Evolutionary conservation across 306 rosid species (phyloP), one percentile per base, ranked within the genome.

Genomic region (Nissolia schottii): DNA sequence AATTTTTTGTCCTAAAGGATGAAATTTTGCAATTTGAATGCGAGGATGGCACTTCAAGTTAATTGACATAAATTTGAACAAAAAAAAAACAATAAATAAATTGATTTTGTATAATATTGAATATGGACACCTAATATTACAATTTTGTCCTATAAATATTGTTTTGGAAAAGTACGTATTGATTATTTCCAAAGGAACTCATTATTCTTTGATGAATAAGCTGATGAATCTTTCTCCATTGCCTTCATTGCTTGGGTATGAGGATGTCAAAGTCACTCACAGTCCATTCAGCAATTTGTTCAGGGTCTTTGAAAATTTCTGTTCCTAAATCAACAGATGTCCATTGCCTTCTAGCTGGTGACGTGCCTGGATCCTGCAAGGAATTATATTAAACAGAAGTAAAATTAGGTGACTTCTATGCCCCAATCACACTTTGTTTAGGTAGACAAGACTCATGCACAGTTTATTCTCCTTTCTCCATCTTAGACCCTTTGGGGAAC

Each of bases 271-370:
- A 67, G 13, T 57, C 68, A 2, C 11, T 22, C 23, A 76, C 80
- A 29, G 67, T 76, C 80, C 80, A 76, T 31, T 56, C 72, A 40
- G 80, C 80, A 28, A 14, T 60, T 31, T 76, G 68, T 5, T 66
- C 11, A 28, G 67, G 60, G n/a, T 67, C 74, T 66, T 67, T 76
- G 68, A 66, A 76, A 5, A 76, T 76, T 31, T 76, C 75, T 41
- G 80, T 76, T 46, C 80, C 80, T 10, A 67, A 57, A 60, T 76
- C 72, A 20, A 76, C 31, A 20, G 80, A 66, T 0, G 22, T 56
- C 75, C 80, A 76, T 43, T 32, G 51, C 50, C 74, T 76, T 67
- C 53, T 67, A 9, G 74, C 74, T 14, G 62, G 69, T 45, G 29
- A 0, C 45, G 62, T 22, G 10, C 68, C 74, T 41, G 80, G 74